Evolutionary conservation across 2,329 filamentous ascomycete genomes (phyloP), one percentile per base, ranked within the genome.

Genomic region (Sclerotinia sclerotiorum): DNA sequence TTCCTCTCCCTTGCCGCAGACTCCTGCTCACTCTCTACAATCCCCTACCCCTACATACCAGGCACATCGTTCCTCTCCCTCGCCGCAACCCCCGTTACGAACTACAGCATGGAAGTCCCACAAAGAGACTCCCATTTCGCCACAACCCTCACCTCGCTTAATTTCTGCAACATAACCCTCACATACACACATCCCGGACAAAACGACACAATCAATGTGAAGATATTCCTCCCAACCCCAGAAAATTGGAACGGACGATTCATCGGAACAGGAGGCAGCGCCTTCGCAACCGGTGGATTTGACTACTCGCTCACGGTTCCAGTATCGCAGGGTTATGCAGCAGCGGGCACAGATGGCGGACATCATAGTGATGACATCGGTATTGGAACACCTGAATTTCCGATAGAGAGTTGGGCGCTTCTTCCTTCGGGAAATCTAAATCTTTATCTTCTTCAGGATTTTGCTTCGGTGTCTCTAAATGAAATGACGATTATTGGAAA

Each of bases 401-500:
- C 44, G 0, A 56, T 52, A 2, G 11, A 4, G 2, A 13, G 39
- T 2, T 73, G 69, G 69, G 69, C 63, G 2, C 61, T 70, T 0
- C 21, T 58, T 2, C 69, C 67, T 35, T 44, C 69, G 13, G 72
- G 73, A 13, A 72, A 72, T 32, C 58, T 72, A 6, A 72, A 74
- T 54, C 48, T 62, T 3, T 68, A 69, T 49, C 49, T 76, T 4
- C 60, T 82, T 7, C 73, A 78, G 15, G 79, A 82, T 63, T 79
- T 80, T 29, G 80, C 78, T 0, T 78, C 76, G 0, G 72, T 77
- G 0, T 77, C 79, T n/a, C 49, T 81, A 13, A 74, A 78, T 5
- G 81, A 82, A 32, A 70, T 69, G 55, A 71, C 75, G 17, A 60
- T 75, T 13, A 72, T 81, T 13, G 67, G 51, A 11, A 81, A 81